Evolutionary conservation across 2,329 filamentous ascomycete genomes (phyloP), one percentile per base, ranked within the genome.

Genomic region (Penicillium sp.): DNA sequence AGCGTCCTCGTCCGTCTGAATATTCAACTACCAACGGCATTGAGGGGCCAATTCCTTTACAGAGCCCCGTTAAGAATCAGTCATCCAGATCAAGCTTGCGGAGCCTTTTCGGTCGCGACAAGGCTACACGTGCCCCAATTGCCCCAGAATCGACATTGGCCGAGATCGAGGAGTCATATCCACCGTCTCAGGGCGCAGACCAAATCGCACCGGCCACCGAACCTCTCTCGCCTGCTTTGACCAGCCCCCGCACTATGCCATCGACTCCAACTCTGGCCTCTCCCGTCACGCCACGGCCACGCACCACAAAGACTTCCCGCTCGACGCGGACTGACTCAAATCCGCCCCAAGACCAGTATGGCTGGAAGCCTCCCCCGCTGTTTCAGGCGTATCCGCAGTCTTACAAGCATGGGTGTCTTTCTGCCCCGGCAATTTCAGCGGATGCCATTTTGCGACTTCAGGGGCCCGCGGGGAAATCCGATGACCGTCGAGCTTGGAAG

Each of bases 381-480:
- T 93, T 89, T 60, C 84, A 94, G 60, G 87, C 85, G 9, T 94
- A 88, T 58, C 83, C 85, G 0, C 88, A 94, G 62, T 80, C 86
- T 2, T 75, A 86, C 49, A 88, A 84, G 55, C 78, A 92, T 60
- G 80, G 78, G 8, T 79, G 75, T 11, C 69, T 94, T 2, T 75
- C 80, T 16, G 75, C 83, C 11, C 82, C 82, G 25, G 76, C 74
- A 2, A 65, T 83, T 8, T 77, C 83, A 1, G 75, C 82, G 1
- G 88, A 93, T 44, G 65, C 75, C 1, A 76, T 92, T 31, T 60
- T 87, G 34, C 77, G 82, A 42, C 65, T 76, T 46, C 72, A 64
- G 32, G 54, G 55, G 12, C 57, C 58, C 7, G 55, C 50, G 15
- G 52, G 51, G 8, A 57, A 51, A 32, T 39, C 28, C 4, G 53